Evolutionary conservation across 495 filamentous ascomycete genomes (phyloP), one percentile per base, ranked within the genome.

Genomic region (Talaromyces ruber): DNA sequence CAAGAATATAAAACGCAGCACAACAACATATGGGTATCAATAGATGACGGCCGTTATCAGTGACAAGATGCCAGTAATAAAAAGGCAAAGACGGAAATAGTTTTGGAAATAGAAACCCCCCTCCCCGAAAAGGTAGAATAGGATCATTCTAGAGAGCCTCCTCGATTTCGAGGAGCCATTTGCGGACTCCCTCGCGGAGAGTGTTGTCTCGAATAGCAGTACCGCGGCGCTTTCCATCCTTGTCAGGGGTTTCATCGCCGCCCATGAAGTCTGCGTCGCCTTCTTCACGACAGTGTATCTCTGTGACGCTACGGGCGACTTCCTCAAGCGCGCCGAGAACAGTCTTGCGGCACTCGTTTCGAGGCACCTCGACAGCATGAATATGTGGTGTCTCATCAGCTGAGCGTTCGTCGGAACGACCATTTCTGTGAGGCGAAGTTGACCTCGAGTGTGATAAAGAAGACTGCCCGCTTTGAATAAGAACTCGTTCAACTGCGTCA

Each of bases 401-500:
- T 47, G 74, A 69, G 8, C 67, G 56, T 6, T 75, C 73, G 26
- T 76, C 75, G 12, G 51, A 28, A 2, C 68, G 67, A 14, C 6
- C 51, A 24, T 54, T 22, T 52, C 74, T 78, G 54, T 70, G 73
- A 45, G 76, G 81, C 53, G 77, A 80, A 25, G 74, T 76, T 24
- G 74, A 72, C 11, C 78, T 72, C 0, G 78, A 76, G 47, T 77
- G 77, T 22, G 70, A 69, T 32, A 77, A 61, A 0, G 79, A 81
- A 0, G 80, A 78, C 50, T 79, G 74, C 24, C 79, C 80, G 55
- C 82, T 82, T 54, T 80, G 81, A 2, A 83, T 80, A 28, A 93
- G 82, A 51, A 93, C 85, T 32, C 82, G 82, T 67, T 94, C 91
- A 6, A 94, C 81, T 2, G 89, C 90, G 61, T 92, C 88, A 24